Evolutionary conservation across 2,329 filamentous ascomycete species (phyloP).

Genomic region (Pseudocercospora fuligena): DNA sequence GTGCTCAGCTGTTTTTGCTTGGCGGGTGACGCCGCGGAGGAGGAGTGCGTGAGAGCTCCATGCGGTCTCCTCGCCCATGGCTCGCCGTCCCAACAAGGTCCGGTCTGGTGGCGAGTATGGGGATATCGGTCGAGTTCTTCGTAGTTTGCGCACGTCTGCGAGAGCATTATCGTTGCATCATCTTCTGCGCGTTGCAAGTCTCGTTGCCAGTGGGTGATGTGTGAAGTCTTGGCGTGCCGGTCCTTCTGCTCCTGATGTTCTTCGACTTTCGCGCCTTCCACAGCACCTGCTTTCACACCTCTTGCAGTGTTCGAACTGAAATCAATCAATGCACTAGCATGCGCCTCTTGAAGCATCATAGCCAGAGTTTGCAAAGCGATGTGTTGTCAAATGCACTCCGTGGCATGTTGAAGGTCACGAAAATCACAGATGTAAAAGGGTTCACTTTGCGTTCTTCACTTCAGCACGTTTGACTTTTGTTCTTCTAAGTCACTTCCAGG

Average conservation of each 20-base stretch:
- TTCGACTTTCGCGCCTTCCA: too few species aligned
- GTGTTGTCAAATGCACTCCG: background rate
- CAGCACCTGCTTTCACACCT: background rate
- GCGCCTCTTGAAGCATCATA: background rate
- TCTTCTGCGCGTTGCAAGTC: background rate
- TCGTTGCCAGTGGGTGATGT: background rate
- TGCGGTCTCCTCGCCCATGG: background rate
- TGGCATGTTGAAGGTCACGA: background rate
- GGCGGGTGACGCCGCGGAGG: background rate
- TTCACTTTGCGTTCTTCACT: background rate
- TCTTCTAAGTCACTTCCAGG: background rate
- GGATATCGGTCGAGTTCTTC: background rate
- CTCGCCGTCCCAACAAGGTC: background rate
- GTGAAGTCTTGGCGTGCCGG: background rate
- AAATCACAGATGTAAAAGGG: background rate
- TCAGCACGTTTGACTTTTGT: background rate
- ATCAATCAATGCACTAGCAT: background rate
- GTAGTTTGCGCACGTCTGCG: background rate
- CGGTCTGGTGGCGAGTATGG: background rate
- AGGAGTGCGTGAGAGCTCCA: background rate
- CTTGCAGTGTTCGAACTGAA: background rate
- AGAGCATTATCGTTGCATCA: background rate
- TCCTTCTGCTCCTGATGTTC: background rate
- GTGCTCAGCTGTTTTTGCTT: background rate
- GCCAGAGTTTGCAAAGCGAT: background rate